These are phyloP conservation scores for Termitomyces sp. DNA, from an alignment of 768 basidiomycete species.

Conservation along the genomic window DNA sequence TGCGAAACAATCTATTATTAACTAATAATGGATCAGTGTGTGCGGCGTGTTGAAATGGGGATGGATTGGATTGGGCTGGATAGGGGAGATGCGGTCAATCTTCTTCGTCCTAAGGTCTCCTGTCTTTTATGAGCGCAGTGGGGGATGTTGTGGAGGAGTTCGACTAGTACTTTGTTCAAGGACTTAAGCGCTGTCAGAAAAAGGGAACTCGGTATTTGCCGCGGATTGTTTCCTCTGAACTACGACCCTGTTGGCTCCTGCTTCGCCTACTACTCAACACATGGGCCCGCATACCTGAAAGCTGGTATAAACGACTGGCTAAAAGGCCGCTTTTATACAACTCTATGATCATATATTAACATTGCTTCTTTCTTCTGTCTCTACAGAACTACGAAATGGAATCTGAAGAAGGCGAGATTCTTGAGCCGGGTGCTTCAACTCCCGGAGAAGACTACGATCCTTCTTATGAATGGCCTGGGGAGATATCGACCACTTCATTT, in stretches of 20 bases:
- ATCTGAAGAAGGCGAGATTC: slow-evolving; percentile 27
- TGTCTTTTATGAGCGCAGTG: not conserved
- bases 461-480: slow-evolving; percentile 58
- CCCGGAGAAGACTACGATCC: slow-evolving; percentile 38
- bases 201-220: slow-evolving; percentile 7
- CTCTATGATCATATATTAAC: slow-evolving; percentile 3
- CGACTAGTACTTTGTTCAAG: not conserved
- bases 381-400: slow-evolving; percentile 11
- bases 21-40: not conserved
- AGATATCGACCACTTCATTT: slow-evolving; percentile 11
- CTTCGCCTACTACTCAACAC: not conserved
- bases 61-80: not conserved
- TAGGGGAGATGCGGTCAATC: not conserved
- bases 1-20: not conserved
- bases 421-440: slow-evolving; percentile 11
- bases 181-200: not conserved
- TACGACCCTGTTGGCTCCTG: not conserved
- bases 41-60: not conserved
- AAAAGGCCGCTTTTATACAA: not conserved
- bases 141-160: not conserved
- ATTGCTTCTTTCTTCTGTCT: slow-evolving; percentile 1
- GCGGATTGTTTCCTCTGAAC: not conserved
- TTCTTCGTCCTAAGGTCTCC: not conserved
- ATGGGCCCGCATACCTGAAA: slow-evolving; percentile 4
- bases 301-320: slow-evolving; percentile 4